Evolutionary conservation across 139 green algal genomes (phyloP), one percentile per base, ranked within the genome.

Genomic region (Chlamydomonas incerta): DNA sequence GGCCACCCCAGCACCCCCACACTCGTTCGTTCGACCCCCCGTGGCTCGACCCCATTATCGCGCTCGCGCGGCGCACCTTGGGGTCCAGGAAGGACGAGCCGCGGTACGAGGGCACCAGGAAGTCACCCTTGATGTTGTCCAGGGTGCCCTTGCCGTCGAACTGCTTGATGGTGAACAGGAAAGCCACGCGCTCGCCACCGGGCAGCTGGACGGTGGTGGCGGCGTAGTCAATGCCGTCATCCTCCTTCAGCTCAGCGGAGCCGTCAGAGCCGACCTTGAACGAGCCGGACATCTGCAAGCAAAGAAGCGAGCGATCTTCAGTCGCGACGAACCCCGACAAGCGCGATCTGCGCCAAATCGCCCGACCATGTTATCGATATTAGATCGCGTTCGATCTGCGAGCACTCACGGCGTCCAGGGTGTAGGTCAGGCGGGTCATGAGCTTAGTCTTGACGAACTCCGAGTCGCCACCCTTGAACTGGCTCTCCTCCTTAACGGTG

Each of bases 101-200:
- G 69, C 98, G 94, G 97, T 99, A 99, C 21, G 97, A 99, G n/a
- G 98, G 97, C 77, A 99, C 98, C 0, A 87, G 80, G 89, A 99
- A 99, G 87, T 99, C 95, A 70, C 98, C 98, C 68, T 95, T 95
- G 93, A 99, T 99, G 68, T 90, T 93, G 77, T 98, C 94, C 63
- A 94, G 73, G 31, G 89, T 92, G 81, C 96, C 97, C 91, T 97
- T 98, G 86, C 94, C 97, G 20, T 93, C 89, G 18, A 99, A 93
- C 95, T 99, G 93, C 97, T 99, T 99, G 63, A 99, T 90, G 76
- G 97, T 98, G 96, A 99, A 99, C 65, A 99, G 94, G 96, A 99
- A 99, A 21, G 98, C 96, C 79, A 99, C 98, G 71, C 97, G 96
- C 96, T 99, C 98, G 80, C 98, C 98, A 85, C 98, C 98, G 23